Conservation (phyloP, 108 stramenopile species). For the Discostella stelligeroides region DNA sequence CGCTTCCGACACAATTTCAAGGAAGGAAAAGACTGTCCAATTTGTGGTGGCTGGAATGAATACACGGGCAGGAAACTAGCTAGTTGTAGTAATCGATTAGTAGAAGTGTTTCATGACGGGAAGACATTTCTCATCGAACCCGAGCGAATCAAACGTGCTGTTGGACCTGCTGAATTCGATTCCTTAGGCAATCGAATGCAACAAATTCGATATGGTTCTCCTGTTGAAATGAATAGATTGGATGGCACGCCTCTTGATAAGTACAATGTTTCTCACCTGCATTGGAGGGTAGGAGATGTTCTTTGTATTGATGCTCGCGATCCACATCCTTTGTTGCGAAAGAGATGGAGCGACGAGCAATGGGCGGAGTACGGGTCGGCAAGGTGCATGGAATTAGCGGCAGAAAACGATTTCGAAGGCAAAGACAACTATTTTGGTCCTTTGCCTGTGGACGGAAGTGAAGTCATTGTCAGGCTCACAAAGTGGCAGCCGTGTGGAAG, state of each 20-base stretch:
- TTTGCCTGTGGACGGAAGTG: constrained; percentile 29
- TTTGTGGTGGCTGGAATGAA: constrained; percentile 50
- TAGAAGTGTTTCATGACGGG: constrained; percentile 43
- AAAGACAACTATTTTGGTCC: constrained; percentile 58
- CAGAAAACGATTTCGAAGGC: constrained; percentile 20
- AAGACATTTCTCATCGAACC: constrained; percentile 52
- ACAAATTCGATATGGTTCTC: constrained; percentile 6
- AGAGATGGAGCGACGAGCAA: constrained; percentile 28
- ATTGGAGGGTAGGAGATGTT: constrained; percentile 50
- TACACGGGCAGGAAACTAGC: constrained; percentile 21
- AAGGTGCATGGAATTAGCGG: constrained; percentile 42
- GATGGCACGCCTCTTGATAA: constrained; percentile 41
- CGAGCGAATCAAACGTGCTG: constrained; percentile 46
- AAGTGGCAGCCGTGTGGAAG: constrained; percentile 58
- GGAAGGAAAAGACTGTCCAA: constrained; percentile 47
- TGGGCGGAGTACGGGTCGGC: constrained; percentile 49
- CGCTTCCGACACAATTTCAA: constrained; percentile 50
- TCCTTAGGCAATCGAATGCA: neutral
- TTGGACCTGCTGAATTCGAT: constrained; percentile 16
- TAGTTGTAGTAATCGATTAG: constrained; percentile 26
- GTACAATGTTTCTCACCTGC: constrained; percentile 36
- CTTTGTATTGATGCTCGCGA: constrained; percentile 56
- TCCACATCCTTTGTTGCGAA: constrained; percentile 48
- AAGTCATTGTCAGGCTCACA: constrained; percentile 38
- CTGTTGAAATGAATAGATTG: constrained; percentile 43